These are phyloP conservation scores for Benincasa hispida DNA, from an alignment of 306 rosid species.

Conservation along the genomic window DNA sequence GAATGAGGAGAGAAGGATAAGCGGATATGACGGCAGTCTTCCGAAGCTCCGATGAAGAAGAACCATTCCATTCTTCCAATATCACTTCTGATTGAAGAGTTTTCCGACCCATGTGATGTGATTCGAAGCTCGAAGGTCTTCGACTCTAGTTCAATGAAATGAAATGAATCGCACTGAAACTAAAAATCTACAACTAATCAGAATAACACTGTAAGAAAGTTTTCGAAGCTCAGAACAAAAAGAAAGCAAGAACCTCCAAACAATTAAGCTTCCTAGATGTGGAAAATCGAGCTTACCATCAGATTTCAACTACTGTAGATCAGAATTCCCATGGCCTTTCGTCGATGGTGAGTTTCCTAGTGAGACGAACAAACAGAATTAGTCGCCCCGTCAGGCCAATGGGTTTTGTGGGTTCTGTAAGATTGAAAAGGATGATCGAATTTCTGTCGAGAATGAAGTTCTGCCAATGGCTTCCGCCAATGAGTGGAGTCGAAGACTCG, in stretches of 20 bases:
- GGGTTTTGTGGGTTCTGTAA: background rate
- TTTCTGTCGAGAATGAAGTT: background rate
- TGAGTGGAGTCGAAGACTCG: background rate
- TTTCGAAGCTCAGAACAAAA: background rate
- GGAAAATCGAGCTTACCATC: background rate
- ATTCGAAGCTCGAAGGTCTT: background rate
- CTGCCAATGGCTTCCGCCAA: background rate
- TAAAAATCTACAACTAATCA: background rate
- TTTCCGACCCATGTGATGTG: conserved; percentile 2
- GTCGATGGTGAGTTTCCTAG: background rate
- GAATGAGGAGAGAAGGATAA: conserved; percentile 43
- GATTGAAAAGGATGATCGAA: background rate
- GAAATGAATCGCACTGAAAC: background rate
- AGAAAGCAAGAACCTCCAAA: background rate
- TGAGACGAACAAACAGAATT: background rate
- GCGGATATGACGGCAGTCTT: conserved; percentile 67
- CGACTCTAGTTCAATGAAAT: background rate
- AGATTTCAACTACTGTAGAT: background rate
- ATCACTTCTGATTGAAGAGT: background rate
- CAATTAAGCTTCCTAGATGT: background rate
- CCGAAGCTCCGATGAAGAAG: conserved; percentile 62
- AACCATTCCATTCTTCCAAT: conserved; percentile 89
- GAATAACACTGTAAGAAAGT: background rate
- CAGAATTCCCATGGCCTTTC: background rate
- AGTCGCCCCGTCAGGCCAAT: background rate